Base-by-base conservation (phyloP, 108 stramenopile genomes). In the Ochromonas danica region DNA sequence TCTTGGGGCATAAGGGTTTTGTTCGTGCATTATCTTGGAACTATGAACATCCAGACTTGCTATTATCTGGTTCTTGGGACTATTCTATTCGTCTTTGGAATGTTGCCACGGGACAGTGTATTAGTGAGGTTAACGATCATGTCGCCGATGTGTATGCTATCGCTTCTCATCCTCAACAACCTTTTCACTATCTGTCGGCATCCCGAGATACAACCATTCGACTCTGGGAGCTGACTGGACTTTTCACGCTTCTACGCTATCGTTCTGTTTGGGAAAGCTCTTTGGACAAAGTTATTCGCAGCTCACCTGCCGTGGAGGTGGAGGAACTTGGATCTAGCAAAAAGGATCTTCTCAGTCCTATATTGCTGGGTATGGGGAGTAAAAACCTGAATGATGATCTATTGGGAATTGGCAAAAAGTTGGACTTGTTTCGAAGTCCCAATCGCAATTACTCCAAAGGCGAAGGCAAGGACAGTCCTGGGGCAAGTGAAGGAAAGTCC, bases 61-160 rank as follows among this genome's bases (percentile, higher is more conserved):
- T 75, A 6, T 10, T 75, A 6, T 75, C 72, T 33, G 72, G 72
- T 41, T 75, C 72, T 6, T 75, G 72, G 72, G 72, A 75, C 40
- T 33, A 3, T 33, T 35, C 72, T 31, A 75, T 75, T 75, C 14
- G 72, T 3, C 40, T 75, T 38, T 75, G 72, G 72, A 42, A 75
- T 75, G 40, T 33, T 27, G 6, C n/a, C 41, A 75, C 72, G 17
- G 72, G 72, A 27, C 17, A 39, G 6, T 75, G 43, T 75, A 6
- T 75, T 3, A 10, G 10, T 33, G 35, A 35, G 14, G 35, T 75
- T 39, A 6, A 6, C 6, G 72, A 75, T 60, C 72, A 75, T 36
- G 35, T 33, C 10, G 72, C 72, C 40, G 72, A 75, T 41, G 41
- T 75, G 25, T 75, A 75, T 75, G 25, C 72, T 41, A 60, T 75